These are phyloP conservation scores for Silene uniflora DNA, from an alignment of 148 eudicot genomes.

Conservation along the genomic window DNA sequence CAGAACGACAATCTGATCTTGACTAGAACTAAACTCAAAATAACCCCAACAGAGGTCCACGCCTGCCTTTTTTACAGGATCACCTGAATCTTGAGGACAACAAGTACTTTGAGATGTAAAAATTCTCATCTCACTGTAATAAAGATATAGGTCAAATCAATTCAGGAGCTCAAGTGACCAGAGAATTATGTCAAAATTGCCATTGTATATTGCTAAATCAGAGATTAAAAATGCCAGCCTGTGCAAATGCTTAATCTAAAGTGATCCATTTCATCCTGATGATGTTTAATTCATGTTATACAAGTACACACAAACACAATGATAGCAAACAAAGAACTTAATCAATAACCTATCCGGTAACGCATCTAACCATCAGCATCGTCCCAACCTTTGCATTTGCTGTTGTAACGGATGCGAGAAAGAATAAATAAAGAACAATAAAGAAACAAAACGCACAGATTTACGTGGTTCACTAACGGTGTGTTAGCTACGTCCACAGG, in stretches of 20 bases:
- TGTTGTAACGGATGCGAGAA: no score
- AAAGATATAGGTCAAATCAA: neutral
- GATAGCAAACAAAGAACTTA: neutral
- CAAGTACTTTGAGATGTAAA: neutral
- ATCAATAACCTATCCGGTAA: no score
- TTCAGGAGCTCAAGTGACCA: neutral
- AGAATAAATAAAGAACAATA: no score
- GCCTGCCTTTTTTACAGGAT: neutral
- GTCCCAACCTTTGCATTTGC: no score
- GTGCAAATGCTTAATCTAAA: neutral
- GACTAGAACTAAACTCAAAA: neutral
- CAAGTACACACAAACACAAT: neutral
- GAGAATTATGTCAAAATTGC: neutral
- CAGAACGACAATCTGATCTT: neutral
- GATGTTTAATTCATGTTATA: neutral
- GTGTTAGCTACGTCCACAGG: no score
- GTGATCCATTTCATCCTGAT: neutral
- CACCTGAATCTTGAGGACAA: neutral
- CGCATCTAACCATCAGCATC: neutral
- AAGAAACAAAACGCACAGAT: no score
- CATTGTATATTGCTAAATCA: neutral
- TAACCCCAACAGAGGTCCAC: neutral
- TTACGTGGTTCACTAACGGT: no score
- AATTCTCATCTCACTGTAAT: conserved; percentile 1
- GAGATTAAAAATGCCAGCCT: neutral